These are phyloP conservation scores for Cucurbitaria berberidis DNA, from an alignment of 2,329 filamentous ascomycete genomes.

Conservation along the genomic window DNA sequence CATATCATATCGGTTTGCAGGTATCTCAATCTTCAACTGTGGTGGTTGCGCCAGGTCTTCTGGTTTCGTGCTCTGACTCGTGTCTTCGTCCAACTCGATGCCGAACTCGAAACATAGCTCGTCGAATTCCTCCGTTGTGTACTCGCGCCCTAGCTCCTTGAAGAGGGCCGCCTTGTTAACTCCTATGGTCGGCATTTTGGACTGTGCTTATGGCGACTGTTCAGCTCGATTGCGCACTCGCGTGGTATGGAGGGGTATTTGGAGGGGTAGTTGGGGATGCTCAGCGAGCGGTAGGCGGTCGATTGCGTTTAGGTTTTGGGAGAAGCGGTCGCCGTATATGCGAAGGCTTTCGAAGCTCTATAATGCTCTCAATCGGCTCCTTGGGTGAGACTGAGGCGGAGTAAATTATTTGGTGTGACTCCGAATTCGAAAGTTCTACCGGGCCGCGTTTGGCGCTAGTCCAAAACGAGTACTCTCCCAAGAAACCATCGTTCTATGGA, in stretches of 20 bases:
- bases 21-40: slow-evolving; percentile 97
- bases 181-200: slow-evolving; percentile 90
- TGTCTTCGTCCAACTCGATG: slow-evolving; percentile 95
- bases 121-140: slow-evolving; percentile 92
- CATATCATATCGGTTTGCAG: slow-evolving; percentile 93
- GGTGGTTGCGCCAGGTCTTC: slow-evolving; percentile 73
- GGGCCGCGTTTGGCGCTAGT: slow-evolving; percentile 21
- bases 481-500: neutral
- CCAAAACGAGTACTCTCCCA: slow-evolving; percentile 1
- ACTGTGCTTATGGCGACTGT: slow-evolving; percentile 1
- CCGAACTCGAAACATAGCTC: slow-evolving; percentile 98
- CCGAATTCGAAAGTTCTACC: slow-evolving; percentile 21
- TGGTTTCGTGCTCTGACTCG: slow-evolving; percentile 39
- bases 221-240: slow-evolving; percentile 11
- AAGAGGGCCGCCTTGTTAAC: slow-evolving; percentile 97
- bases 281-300: slow-evolving; percentile 23
- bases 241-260: slow-evolving; percentile 39
- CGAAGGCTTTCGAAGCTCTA: neutral
- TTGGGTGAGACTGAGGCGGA: neutral
- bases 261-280: slow-evolving; percentile 27
- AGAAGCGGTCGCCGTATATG: slow-evolving; percentile 2
- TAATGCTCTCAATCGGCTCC: neutral
- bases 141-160: slow-evolving; percentile 89
- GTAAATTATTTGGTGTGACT: slow-evolving; percentile 38
- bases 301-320: neutral